phyloP scores from a whole-genome alignment of 768 basidiomycete species.

The Agrocybe praecox region DNA sequence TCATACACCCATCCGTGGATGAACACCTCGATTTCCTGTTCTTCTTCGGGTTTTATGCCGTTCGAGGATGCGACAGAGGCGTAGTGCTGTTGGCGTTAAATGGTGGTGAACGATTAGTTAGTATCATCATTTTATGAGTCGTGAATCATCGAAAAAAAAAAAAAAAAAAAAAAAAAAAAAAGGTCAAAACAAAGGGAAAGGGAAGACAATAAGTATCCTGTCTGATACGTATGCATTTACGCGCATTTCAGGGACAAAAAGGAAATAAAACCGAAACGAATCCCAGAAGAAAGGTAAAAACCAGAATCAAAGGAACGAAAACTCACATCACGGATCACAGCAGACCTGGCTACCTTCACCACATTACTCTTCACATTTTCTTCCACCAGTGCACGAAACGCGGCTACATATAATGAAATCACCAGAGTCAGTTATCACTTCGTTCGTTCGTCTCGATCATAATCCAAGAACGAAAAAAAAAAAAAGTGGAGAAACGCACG shows the following conservation, averaged over 20 bases:
- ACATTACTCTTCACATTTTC: conserved; percentile 41
- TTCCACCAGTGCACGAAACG: conserved; percentile 44
- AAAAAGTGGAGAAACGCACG: conserved; percentile 20
- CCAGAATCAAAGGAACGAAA: neutral
- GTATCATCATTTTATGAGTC: too few species aligned
- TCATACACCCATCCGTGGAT: conserved; percentile 67
- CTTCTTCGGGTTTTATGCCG: neutral
- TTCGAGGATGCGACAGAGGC: neutral
- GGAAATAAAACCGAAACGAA: too few species aligned
- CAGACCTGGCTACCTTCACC: conserved; percentile 25
- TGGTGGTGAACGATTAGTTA: too few species aligned
- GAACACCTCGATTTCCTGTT: conserved; percentile 23
- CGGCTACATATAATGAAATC: conserved; percentile 25
- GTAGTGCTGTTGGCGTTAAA: conserved; percentile 1
- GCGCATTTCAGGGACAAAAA: too few species aligned
- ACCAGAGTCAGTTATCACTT: too few species aligned
- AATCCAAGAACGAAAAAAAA: neutral
- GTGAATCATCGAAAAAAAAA: too few species aligned
- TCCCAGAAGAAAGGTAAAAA: neutral
- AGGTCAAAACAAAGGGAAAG: too few species aligned
- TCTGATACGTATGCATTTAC: too few species aligned
- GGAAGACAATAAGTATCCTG: too few species aligned
- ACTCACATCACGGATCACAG: conserved; percentile 32
- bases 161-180: too few species aligned
- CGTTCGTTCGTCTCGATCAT: neutral